Base-by-base conservation (phyloP, 495 filamentous ascomycete genomes). In the Penicilliopsis zonata region DNA sequence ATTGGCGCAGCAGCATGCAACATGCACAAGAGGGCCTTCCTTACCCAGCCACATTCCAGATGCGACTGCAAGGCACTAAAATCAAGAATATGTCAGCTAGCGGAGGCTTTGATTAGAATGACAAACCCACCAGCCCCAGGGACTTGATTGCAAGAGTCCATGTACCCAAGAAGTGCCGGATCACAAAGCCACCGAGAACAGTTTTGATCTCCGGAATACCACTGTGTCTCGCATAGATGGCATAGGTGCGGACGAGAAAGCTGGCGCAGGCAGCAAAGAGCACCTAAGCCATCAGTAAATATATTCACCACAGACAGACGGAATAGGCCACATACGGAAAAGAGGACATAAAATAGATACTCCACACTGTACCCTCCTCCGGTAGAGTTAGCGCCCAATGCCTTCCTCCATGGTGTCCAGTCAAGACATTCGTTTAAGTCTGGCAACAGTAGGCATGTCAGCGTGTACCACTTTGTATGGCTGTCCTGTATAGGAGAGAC, bases 121-220 rank as follows among this genome's bases (percentile, higher is more conserved):
- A 14, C 22, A 17, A 18, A 57, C 74, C 52, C 65, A 90, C 86
- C 59, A 98, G 57, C 25, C 90, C 90, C 23, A 98, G 52, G 3
- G 86, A 93, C 48, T 98, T 98, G 30, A 88, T 86, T 14, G 82
- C 54, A 44, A 98, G 61, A 1, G 88, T 95, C 88, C 87, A 94
- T n/a, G 70, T 59, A 4, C 90, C 86, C 69, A 98, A 70, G 43
- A 98, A 95, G 47, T 78, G 73, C 33, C 78, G 72, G 35, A 98
- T 95, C 7, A 98, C 76, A 59, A 94, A 96, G 13, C 90, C 90
- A 9, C 90, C 90, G 36, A 98, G 63, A 1, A 98, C 75, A 8
- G 90, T 96, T 63, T 98, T 98, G 42, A 98, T 93, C 58, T 98
- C 90, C 5, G 90, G 88, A 40, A 98, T 95, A 47, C 90, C 90